Conservation (phyloP, 2,329 filamentous ascomycete species). For the Ophiostoma sp. region DNA sequence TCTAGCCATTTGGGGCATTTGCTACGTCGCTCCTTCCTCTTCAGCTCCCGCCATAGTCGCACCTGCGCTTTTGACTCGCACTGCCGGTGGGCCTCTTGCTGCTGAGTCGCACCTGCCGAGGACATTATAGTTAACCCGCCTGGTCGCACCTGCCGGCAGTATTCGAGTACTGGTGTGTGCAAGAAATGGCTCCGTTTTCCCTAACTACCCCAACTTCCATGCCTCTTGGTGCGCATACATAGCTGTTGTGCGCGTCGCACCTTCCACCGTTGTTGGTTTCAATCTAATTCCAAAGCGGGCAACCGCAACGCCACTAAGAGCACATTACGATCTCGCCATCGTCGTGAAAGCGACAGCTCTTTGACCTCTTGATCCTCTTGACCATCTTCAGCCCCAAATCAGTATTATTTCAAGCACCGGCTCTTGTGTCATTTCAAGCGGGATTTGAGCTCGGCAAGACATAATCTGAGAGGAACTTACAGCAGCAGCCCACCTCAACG, state of each 20-base stretch:
- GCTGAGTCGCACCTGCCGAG: constrained; percentile 19
- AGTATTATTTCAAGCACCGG: neutral
- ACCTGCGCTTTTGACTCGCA: constrained; percentile 6
- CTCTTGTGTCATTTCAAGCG: neutral
- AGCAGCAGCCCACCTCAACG: neutral
- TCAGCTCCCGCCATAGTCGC: neutral
- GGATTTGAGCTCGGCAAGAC: neutral
- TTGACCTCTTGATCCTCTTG: neutral
- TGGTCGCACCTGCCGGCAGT: constrained; percentile 18
- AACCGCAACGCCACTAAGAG: neutral
- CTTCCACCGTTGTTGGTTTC: too few species aligned
- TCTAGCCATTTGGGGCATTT: constrained; percentile 12
- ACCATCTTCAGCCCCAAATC: neutral
- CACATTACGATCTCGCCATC: constrained; percentile 7
- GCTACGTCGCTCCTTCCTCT: constrained; percentile 16
- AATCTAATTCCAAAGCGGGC: neutral
- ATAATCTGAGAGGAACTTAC: neutral
- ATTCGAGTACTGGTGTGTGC: too few species aligned
- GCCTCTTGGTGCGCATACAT: neutral
- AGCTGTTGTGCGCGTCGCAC: too few species aligned
- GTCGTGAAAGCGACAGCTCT: neutral
- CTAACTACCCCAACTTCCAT: neutral
- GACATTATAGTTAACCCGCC: constrained; percentile 20
- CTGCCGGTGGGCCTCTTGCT: constrained; percentile 16
- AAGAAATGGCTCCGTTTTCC: neutral